These are phyloP conservation scores for Teratosphaeria epicoccoides DNA, from an alignment of 2,329 filamentous ascomycete species.

Conservation along the genomic window DNA sequence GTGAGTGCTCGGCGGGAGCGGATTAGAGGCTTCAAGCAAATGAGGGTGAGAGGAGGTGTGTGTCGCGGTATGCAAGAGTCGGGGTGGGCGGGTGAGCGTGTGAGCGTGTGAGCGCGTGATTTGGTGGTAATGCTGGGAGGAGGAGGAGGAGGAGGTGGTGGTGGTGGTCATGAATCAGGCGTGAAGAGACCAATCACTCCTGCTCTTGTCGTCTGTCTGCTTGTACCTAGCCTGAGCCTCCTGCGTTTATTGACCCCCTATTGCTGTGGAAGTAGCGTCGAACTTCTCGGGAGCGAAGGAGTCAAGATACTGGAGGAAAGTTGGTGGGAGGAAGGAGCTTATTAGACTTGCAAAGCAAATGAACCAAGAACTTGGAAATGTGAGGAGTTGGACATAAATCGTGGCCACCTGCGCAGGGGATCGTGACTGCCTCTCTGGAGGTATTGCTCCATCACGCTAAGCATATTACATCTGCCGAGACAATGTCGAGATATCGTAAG, in stretches of 20 bases:
- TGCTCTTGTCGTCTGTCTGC: constrained; percentile 2
- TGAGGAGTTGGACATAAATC: not conserved
- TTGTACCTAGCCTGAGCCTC: constrained; percentile 9
- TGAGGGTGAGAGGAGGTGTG: constrained; percentile 3
- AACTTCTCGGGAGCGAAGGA: not conserved
- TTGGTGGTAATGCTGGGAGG: constrained; percentile 2
- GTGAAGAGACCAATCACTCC: constrained; percentile 1
- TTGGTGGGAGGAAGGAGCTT: not conserved
- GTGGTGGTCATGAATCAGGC: constrained; percentile 1
- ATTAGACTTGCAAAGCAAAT: not conserved
- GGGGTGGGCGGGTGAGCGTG: not conserved
- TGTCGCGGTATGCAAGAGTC: not conserved
- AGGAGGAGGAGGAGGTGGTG: constrained; percentile 6
- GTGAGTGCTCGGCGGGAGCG: not conserved
- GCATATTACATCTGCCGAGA: not conserved
- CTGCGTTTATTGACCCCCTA: not conserved
- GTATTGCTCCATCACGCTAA: too few relatives aligned
- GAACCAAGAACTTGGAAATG: not conserved
- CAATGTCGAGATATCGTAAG: not conserved
- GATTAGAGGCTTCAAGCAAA: not conserved
- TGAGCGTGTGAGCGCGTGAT: not conserved
- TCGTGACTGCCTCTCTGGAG: not conserved
- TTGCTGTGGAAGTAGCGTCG: not conserved
- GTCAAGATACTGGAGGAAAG: not conserved
- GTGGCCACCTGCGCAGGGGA: not conserved